Conservation (phyloP, 2,329 filamentous ascomycete species). For the Diaporthe ampelina region DNA sequence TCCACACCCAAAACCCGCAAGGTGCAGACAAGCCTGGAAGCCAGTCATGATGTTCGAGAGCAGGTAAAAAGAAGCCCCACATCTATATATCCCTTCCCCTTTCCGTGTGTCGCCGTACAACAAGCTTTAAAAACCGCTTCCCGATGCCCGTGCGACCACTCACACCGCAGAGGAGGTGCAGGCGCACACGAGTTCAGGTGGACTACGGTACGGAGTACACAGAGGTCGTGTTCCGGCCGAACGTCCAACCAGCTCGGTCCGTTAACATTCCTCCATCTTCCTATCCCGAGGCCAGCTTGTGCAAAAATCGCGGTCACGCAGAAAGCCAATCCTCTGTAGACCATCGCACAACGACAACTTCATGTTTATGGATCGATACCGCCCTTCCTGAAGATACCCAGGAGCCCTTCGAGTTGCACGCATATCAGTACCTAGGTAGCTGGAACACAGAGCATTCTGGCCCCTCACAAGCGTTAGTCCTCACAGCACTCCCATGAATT, state of each 20-base stretch:
- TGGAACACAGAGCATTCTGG: too few species aligned
- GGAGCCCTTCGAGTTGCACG: too few species aligned
- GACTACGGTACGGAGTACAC: background rate
- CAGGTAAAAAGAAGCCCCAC: background rate
- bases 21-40: background rate
- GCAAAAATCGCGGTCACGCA: background rate
- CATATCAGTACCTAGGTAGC: background rate
- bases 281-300: background rate
- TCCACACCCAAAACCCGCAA: background rate
- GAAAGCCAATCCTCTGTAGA: background rate
- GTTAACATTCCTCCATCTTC: background rate
- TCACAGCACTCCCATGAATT: background rate
- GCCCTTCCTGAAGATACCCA: too few species aligned
- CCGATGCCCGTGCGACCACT: constrained; percentile 1
- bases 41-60: background rate
- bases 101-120: constrained; percentile 13
- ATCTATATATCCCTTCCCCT: background rate
- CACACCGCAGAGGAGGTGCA: background rate
- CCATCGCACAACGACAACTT: background rate
- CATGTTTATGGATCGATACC: background rate
- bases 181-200: background rate
- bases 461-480: background rate
- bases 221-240: background rate
- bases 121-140: constrained; percentile 6
- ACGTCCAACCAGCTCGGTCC: background rate